phyloP scores from a whole-genome alignment of 805 yeast species.

The Starmerella geochares region DNA sequence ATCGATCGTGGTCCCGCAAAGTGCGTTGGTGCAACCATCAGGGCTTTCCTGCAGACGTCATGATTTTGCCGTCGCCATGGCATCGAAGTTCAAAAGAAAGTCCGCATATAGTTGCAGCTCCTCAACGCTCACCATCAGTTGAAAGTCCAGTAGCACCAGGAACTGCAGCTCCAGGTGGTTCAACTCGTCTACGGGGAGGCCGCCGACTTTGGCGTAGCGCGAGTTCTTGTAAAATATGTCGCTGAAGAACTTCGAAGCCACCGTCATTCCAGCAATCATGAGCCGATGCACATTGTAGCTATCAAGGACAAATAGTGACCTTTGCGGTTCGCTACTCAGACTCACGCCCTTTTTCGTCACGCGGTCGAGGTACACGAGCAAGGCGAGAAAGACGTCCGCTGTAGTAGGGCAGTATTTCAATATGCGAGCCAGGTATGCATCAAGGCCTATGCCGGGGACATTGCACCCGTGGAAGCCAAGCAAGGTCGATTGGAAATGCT shows the following conservation, averaged over 20 bases:
- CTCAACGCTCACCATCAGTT: constrained; percentile 75
- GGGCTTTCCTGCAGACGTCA: too few relatives aligned
- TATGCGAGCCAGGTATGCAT: constrained; percentile 80
- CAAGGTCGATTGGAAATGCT: constrained; percentile 33
- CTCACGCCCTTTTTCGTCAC: constrained; percentile 61
- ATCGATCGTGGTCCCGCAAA: too few relatives aligned
- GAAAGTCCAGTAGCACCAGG: constrained; percentile 71
- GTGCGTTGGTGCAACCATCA: too few relatives aligned
- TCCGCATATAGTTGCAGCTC: constrained; percentile 89
- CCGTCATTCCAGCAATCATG: constrained; percentile 89
- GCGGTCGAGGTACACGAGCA: constrained; percentile 87
- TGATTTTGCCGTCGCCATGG: too few relatives aligned
- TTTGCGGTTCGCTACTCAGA: constrained; percentile 11
- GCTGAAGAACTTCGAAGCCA: constrained; percentile 63
- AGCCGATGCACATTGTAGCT: constrained; percentile 89
- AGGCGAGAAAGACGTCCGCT: constrained; percentile 83
- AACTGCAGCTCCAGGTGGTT: constrained; percentile 89
- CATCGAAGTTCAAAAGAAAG: constrained; percentile 50
- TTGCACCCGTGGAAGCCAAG: constrained; percentile 92
- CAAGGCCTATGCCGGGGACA: constrained; percentile 87
- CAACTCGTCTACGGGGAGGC: constrained; percentile 49
- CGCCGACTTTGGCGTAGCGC: constrained; percentile 94
- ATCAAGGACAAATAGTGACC: constrained; percentile 74
- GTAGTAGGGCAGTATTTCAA: constrained; percentile 98
- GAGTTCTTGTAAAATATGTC: constrained; percentile 89